phyloP scores from a whole-genome alignment of 164 flowering plant species.

The Vitis rupestris region DNA sequence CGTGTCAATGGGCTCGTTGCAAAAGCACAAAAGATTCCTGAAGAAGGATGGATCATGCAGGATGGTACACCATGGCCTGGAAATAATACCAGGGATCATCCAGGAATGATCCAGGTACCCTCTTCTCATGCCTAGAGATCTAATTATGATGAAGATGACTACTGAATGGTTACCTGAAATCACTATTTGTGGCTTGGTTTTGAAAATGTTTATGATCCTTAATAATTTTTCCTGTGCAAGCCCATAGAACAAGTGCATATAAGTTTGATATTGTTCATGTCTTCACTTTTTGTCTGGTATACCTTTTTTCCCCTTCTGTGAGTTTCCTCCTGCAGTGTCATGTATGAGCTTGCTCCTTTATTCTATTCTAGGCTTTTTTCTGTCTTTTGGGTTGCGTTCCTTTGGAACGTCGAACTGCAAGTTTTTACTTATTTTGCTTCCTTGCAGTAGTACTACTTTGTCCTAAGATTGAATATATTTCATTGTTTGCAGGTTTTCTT shows the following conservation, averaged over 20 bases:
- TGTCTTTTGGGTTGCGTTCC: not conserved
- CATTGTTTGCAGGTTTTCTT: conserved; percentile 66
- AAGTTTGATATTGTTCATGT: not conserved
- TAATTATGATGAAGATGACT: not conserved
- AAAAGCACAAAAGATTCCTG: conserved; percentile 76
- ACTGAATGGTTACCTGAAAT: not conserved
- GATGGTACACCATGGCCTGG: conserved; percentile 99
- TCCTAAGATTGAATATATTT: not conserved
- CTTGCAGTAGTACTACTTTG: not conserved
- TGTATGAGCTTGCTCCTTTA: not conserved
- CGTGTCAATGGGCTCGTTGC: conserved; percentile 82
- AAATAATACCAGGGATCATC: conserved; percentile 89
- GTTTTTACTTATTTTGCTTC: not conserved
- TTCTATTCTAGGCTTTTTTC: not conserved
- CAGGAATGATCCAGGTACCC: conserved; percentile 92
- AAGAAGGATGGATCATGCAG: conserved; percentile 97
- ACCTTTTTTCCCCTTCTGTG: not conserved
- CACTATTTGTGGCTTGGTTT: not conserved
- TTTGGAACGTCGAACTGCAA: too few relatives aligned
- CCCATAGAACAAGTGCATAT: not conserved
- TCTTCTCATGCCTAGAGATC: not conserved
- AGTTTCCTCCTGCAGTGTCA: not conserved
- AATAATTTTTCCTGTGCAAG: not conserved
- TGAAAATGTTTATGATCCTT: not conserved
- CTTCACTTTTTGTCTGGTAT: not conserved